These are phyloP conservation scores for Nicotiana tabacum DNA, from an alignment of 257 asterid species.

Conservation along the genomic window DNA sequence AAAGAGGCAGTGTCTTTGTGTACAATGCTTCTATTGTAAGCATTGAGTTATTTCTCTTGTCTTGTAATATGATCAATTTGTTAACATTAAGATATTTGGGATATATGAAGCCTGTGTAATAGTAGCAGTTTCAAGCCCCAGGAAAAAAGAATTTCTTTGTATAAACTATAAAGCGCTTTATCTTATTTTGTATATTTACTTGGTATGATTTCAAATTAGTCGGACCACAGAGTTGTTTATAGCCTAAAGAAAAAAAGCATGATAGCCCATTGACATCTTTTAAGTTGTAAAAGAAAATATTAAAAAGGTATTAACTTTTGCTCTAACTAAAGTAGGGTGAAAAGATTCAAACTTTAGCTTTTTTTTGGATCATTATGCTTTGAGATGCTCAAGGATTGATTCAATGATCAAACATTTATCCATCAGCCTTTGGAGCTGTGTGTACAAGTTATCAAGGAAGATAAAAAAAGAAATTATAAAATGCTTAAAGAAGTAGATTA, in stretches of 20 bases:
- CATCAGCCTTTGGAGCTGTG: neutral
- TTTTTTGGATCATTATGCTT: neutral
- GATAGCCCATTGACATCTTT: neutral
- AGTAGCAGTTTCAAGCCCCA: neutral
- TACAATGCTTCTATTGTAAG: constrained; percentile 28
- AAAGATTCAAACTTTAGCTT: neutral
- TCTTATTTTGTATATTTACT: neutral
- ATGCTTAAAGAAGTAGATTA: neutral
- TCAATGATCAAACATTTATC: neutral
- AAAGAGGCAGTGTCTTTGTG: neutral
- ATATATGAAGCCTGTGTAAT: neutral
- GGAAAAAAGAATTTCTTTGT: no score
- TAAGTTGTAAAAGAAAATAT: neutral
- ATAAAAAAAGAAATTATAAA: neutral
- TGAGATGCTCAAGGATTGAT: neutral
- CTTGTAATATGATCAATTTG: neutral
- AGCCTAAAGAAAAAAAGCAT: neutral
- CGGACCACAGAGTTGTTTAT: neutral
- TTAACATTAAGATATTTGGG: neutral
- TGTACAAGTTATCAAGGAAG: neutral
- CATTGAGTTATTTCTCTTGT: constrained; percentile 11
- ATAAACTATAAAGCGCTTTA: no score
- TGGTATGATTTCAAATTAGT: neutral
- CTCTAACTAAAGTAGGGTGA: neutral
- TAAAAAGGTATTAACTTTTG: neutral